A percentile compares a stretch with the other conserved stretches of the same genome.
Evolutionary conservation across 139 green algal genomes (phyloP).

Genomic region (Asterochloris erici): DNA sequence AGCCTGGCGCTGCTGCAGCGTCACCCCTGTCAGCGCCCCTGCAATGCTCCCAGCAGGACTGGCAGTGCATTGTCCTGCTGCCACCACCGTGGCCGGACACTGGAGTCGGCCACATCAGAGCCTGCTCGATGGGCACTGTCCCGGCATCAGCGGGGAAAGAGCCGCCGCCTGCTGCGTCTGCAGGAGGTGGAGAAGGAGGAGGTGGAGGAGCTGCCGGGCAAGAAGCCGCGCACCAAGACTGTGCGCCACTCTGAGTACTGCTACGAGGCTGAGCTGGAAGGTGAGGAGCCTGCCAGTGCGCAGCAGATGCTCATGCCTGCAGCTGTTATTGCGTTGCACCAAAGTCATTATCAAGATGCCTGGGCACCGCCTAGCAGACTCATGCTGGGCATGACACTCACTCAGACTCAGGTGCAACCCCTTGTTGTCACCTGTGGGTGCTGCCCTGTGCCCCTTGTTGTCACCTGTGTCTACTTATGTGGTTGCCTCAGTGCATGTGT

Average conservation of each 20-base stretch:
- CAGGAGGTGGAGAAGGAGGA: conserved; percentile 69
- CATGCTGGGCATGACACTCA: background rate
- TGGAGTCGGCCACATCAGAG: no score
- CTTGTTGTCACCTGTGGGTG: background rate
- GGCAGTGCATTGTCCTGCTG: no score
- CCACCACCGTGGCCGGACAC: no score
- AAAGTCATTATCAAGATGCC: background rate
- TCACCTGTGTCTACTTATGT: no score
- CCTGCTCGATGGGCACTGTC: no score
- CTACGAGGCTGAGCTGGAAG: conserved; percentile 71
- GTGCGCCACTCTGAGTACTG: conserved; percentile 60
- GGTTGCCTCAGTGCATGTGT: no score
- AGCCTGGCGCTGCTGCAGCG: background rate
- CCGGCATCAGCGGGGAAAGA: no score
- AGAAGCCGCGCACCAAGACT: conserved; percentile 27
- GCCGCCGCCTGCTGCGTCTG: background rate
- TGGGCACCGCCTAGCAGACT: no score
- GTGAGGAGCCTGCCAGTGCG: no score
- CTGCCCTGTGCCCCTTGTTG: background rate
- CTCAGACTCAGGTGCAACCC: background rate
- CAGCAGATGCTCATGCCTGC: background rate
- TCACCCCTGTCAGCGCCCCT: background rate
- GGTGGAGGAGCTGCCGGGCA: conserved; percentile 34
- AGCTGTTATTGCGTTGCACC: background rate
- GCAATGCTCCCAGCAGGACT: no score